phyloP scores from a whole-genome alignment of 176 grass and related monocot species.

The Cymbopogon citratus region DNA sequence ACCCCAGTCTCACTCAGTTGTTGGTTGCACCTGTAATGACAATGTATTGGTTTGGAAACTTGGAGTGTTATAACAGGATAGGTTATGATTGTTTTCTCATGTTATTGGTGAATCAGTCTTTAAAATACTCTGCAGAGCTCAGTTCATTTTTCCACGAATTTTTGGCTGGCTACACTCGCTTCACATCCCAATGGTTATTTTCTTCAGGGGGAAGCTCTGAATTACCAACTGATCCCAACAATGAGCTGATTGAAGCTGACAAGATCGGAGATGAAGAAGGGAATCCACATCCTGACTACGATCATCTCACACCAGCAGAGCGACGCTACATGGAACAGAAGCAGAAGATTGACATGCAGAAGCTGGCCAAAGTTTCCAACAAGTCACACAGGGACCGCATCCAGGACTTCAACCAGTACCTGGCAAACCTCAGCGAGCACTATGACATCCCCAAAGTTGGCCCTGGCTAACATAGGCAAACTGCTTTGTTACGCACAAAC shows the following conservation, averaged over 20 bases:
- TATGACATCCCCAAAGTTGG: slow-evolving; percentile 93
- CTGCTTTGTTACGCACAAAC: not conserved
- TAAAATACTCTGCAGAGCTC: not conserved
- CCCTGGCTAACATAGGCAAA: slow-evolving; percentile 55
- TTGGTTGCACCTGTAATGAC: not conserved
- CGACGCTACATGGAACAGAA: slow-evolving; percentile 76
- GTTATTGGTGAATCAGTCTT: not conserved
- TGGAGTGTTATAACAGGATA: not conserved
- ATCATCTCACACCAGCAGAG: slow-evolving; percentile 69
- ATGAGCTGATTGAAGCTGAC: slow-evolving; percentile 41
- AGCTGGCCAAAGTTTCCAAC: slow-evolving; percentile 63
- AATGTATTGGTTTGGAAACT: not conserved
- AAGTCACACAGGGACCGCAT: slow-evolving; percentile 83
- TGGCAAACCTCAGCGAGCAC: slow-evolving; percentile 93
- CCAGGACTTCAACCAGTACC: slow-evolving; percentile 82
- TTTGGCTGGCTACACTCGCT: not conserved
- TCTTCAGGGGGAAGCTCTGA: slow-evolving; percentile 49
- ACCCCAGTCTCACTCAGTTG: not conserved
- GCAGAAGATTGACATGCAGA: slow-evolving; percentile 61
- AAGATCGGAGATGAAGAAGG: slow-evolving; percentile 53
- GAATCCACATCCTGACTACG: slow-evolving; percentile 29
- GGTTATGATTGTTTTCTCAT: not conserved
- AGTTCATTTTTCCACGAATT: not conserved
- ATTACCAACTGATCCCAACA: slow-evolving; percentile 33
- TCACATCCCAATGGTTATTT: not conserved